phyloP scores from a whole-genome alignment of 2,329 filamentous ascomycete genomes.

The Colletotrichum trifolii region DNA sequence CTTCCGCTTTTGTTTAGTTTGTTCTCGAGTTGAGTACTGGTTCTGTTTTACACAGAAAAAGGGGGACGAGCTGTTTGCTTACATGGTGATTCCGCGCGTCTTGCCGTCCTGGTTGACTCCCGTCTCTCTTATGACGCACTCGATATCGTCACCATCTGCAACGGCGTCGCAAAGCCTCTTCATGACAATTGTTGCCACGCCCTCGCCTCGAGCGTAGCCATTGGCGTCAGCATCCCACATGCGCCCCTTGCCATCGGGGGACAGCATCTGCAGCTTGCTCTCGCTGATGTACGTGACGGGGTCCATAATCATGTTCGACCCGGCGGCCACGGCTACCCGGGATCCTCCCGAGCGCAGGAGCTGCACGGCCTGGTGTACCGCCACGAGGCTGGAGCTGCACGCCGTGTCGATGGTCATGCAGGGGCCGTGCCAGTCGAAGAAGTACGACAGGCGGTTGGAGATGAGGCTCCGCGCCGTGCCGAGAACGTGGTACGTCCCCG shows the following conservation, averaged over 20 bases:
- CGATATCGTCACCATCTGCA: constrained; percentile 42
- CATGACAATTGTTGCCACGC: constrained; percentile 57
- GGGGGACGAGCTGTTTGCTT: too few species aligned
- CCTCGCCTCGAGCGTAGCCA: constrained; percentile 66
- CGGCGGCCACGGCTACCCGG: constrained; percentile 42
- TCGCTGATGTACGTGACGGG: constrained; percentile 35
- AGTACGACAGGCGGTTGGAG: constrained; percentile 53
- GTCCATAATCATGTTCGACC: constrained; percentile 40
- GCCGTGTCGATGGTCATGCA: constrained; percentile 57
- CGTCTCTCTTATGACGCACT: constrained; percentile 40
- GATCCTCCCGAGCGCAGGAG: constrained; percentile 47
- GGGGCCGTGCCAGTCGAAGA: constrained; percentile 52
- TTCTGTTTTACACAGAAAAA: too few species aligned
- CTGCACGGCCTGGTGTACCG: constrained; percentile 53
- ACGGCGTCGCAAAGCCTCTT: constrained; percentile 59
- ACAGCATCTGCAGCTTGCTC: constrained; percentile 26
- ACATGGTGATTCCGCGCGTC: constrained; percentile 45
- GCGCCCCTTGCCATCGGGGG: constrained; percentile 41
- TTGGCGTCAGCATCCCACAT: constrained; percentile 58
- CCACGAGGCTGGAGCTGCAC: constrained; percentile 55
- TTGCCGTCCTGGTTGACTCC: constrained; percentile 41
- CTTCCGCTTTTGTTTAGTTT: too few species aligned
- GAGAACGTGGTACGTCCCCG: constrained; percentile 12
- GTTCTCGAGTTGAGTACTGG: too few species aligned
- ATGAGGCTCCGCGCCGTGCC: constrained; percentile 47